phyloP scores from a whole-genome alignment of 306 rosid species.

The Lotus japonicus region DNA sequence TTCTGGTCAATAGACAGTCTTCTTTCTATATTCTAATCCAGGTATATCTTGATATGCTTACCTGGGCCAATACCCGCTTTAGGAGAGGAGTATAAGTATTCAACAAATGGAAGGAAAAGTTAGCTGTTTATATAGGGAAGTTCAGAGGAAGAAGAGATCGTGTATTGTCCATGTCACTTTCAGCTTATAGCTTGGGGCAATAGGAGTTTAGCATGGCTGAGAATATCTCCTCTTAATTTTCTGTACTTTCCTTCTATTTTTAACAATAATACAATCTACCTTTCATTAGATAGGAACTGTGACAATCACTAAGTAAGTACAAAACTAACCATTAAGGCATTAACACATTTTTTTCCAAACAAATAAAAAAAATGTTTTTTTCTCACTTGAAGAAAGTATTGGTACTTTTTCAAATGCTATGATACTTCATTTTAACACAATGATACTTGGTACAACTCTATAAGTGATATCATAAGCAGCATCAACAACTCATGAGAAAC shows the following conservation, averaged over 20 bases:
- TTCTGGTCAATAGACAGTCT: too few relatives aligned
- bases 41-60: not conserved
- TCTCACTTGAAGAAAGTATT: not conserved
- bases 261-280: not conserved
- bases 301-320: not conserved
- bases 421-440: conserved; percentile 7
- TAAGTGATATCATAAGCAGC: not conserved
- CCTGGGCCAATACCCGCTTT: not conserved
- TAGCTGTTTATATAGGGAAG: not conserved
- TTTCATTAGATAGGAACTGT: not conserved
- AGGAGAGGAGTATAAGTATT: not conserved
- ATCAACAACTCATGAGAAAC: not conserved
- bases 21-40: not conserved
- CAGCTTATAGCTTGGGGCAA: not conserved
- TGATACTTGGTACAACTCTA: not conserved
- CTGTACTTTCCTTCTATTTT: not conserved
- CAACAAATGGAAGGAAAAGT: not conserved
- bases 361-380: not conserved
- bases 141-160: not conserved
- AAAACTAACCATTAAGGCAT: not conserved
- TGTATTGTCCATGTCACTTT: not conserved
- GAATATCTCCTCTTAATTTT: not conserved
- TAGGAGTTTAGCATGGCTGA: not conserved
- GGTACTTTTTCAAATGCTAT: not conserved
- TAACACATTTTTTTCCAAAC: not conserved